Percentiles rank a stretch among this genome's conserved stretches.
phyloP scores from a whole-genome alignment of 139 green algal genomes.

The Tetradesmus obliquus region DNA sequence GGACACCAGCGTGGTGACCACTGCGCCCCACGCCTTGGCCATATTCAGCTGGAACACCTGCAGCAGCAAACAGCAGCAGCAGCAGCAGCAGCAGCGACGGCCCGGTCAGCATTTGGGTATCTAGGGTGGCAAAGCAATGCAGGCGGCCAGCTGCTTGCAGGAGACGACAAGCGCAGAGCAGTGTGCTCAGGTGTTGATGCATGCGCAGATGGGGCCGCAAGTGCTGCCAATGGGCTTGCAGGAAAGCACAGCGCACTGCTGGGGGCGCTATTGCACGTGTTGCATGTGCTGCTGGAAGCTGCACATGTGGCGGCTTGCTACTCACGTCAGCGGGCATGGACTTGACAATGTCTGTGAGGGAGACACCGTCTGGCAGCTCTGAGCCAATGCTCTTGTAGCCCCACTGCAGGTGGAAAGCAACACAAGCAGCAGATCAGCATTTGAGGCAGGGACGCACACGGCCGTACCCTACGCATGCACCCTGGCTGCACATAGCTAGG shows the following conservation, averaged over 20 bases:
- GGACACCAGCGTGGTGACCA: constrained; percentile 70
- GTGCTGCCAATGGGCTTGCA: background rate
- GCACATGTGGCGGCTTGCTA: background rate
- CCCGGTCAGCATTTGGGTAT: background rate
- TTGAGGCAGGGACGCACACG: background rate
- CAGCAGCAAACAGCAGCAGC: background rate
- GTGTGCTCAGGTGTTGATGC: background rate
- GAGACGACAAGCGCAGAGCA: background rate
- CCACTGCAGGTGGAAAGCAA: constrained; percentile 65
- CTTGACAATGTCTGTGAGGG: constrained; percentile 87
- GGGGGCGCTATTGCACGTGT: background rate
- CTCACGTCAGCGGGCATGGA: constrained; percentile 83
- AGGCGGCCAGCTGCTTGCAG: background rate
- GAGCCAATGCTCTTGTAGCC: constrained; percentile 89
- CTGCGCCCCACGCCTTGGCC: constrained; percentile 80
- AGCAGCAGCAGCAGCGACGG: background rate
- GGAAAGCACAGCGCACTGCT: no score
- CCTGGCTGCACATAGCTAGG: background rate
- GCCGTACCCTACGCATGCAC: background rate
- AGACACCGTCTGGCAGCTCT: constrained; percentile 86
- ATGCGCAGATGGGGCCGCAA: background rate
- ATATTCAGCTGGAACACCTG: constrained; percentile 91
- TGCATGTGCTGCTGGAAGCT: background rate
- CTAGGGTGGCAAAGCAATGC: background rate
- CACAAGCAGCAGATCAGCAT: background rate